Percentiles rank a stretch among this genome's conserved stretches.
phyloP scores from a whole-genome alignment of 768 basidiomycete genomes.

The Lactifluus rugatus region DNA sequence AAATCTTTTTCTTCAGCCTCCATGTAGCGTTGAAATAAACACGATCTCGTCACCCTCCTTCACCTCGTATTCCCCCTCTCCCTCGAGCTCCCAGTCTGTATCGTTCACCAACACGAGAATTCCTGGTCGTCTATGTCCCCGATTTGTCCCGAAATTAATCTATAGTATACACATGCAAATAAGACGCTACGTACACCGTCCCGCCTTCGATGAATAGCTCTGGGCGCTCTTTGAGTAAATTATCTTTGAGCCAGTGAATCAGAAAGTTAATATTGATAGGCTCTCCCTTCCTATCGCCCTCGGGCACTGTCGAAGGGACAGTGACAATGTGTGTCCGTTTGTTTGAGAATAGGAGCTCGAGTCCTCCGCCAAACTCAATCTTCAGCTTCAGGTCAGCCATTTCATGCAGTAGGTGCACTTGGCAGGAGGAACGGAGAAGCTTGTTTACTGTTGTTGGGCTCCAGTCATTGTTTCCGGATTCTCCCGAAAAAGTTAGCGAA shows the following conservation, averaged over 20 bases:
- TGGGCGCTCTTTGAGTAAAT: constrained; percentile 70
- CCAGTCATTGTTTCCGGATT: neutral
- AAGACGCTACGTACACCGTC: constrained; percentile 58
- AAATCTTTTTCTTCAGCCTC: constrained; percentile 43
- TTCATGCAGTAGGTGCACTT: neutral
- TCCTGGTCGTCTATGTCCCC: constrained; percentile 68
- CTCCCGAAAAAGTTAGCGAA: neutral
- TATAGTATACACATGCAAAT: neutral
- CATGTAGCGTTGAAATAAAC: constrained; percentile 94
- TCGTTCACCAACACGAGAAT: constrained; percentile 76
- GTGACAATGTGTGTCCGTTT: constrained; percentile 47
- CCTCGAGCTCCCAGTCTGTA: constrained; percentile 16
- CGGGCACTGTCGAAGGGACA: constrained; percentile 40
- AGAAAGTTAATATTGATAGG: constrained; percentile 64
- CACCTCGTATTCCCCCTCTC: constrained; percentile 13
- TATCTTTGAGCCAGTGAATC: constrained; percentile 66
- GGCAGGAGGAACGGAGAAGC: neutral
- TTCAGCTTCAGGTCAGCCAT: constrained; percentile 34
- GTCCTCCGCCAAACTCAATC: constrained; percentile 75
- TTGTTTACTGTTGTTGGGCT: constrained; percentile 4
- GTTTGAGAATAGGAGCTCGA: constrained; percentile 77
- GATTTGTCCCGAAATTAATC: neutral
- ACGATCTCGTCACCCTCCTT: constrained; percentile 71
- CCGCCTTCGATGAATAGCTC: constrained; percentile 85
- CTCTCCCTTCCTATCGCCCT: constrained; percentile 26